These are phyloP conservation scores for Oxytropis ochrocephala DNA, from an alignment of 306 rosid species.

Conservation along the genomic window DNA sequence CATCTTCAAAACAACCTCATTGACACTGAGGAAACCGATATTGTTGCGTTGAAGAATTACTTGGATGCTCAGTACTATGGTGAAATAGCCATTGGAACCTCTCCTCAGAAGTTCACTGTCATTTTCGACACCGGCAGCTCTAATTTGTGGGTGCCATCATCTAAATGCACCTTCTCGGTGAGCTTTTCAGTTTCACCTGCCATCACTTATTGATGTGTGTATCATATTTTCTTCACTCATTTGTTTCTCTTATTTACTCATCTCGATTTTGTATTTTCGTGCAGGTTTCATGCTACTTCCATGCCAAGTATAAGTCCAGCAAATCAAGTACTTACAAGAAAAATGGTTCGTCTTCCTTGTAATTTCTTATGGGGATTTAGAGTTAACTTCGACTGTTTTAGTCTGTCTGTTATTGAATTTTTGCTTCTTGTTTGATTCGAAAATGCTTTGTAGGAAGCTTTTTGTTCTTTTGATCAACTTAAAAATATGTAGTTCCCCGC, in stretches of 20 bases:
- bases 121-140: conserved; percentile 94
- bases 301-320: conserved; percentile 65
- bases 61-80: conserved; percentile 95
- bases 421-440: background rate
- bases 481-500: background rate
- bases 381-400: background rate
- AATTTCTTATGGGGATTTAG: background rate
- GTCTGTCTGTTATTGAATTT: background rate
- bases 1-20: conserved; percentile 27
- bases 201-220: background rate
- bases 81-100: conserved; percentile 72
- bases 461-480: background rate
- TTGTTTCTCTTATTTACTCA: background rate
- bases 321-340: conserved; percentile 51
- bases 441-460: background rate
- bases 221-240: background rate
- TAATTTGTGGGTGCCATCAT: conserved; percentile 91
- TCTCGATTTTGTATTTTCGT: conserved; percentile 21
- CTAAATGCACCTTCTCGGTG: conserved; percentile 66
- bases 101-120: conserved; percentile 77
- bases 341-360: conserved; percentile 52
- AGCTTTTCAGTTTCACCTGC: conserved; percentile 6
- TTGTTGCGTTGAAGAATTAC: conserved; percentile 66
- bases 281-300: conserved; percentile 79
- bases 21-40: conserved; percentile 35